Base-by-base conservation (phyloP, 148 eudicot genomes). In the Amaranthus hypochondriacus region DNA sequence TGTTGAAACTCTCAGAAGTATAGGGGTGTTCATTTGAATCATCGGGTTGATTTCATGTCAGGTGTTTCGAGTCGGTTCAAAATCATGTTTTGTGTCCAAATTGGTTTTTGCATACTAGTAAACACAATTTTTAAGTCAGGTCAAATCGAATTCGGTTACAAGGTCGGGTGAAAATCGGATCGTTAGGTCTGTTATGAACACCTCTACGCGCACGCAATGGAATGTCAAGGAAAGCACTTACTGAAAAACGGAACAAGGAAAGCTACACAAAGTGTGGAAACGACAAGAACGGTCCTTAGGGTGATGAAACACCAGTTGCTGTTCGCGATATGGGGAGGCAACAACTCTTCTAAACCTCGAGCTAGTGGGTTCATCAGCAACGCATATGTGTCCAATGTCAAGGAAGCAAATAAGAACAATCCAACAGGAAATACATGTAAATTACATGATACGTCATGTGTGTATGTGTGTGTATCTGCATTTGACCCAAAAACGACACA, bases 171-270 rank as follows among this genome's bases (percentile, higher is more conserved):
- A 28, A 28, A 28, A 28, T 28, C 39, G 39, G 39, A 0, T 28
- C 39, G 39, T 28, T 0, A 0, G 39, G 2, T 28, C 39, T 28
- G 39, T 28, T 28, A 0, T 28, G 39, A 28, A 28, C 39, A 28
- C 39, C 39, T 28, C 39, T 28, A 28, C 39, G 2, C 39, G 39
- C 39, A 28, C 0, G 42, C 14, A 6, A 6, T 39, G 14, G 46
- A 76, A 57, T 68, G 18, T 3, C 49, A 48, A 49, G 21, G 44
- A 47, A 21, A 15, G 18, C 11, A 67, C 89, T 21, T 79, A 91
- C 97, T 87, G 11, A 91, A 91, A 76, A 86, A 91, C 7, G 97
- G 97, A 73, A 89, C 68, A 72, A 81, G 18, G 81, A 91, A 89
- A 59, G 97, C 97, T 42, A 87, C 85, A 15, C 86, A 77, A 69